Conservation (phyloP, 2,329 filamentous ascomycete species). For the Clathrospora elynae region DNA sequence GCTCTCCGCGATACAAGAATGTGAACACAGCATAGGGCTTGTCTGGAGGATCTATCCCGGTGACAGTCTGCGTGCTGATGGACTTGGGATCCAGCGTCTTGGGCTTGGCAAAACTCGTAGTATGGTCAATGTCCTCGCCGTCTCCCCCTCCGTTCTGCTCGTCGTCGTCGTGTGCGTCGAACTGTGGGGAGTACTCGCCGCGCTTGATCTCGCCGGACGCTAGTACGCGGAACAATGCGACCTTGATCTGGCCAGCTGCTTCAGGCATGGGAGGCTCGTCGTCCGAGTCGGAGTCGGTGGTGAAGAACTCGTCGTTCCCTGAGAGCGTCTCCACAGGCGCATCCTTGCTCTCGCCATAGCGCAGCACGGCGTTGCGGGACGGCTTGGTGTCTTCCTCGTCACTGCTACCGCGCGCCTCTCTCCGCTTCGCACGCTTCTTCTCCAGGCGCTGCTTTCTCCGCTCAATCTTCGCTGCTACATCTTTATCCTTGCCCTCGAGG, state of each 20-base stretch:
- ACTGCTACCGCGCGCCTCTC: conserved; percentile 59
- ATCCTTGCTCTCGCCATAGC: conserved; percentile 78
- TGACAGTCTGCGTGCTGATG: conserved; percentile 99
- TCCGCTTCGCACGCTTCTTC: conserved; percentile 80
- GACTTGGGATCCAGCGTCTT: conserved; percentile 95
- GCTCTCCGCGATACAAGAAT: conserved; percentile 94
- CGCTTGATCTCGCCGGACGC: conserved; percentile 97
- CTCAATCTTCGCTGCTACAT: conserved; percentile 80
- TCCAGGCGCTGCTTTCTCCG: conserved; percentile 71
- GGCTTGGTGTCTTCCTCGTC: conserved; percentile 52
- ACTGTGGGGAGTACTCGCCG: conserved; percentile 96
- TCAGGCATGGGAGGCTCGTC: conserved; percentile 88
- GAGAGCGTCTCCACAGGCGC: conserved; percentile 75
- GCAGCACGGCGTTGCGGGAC: conserved; percentile 64
- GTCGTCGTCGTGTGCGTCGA: conserved; percentile 94
- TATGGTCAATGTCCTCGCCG: conserved; percentile 89
- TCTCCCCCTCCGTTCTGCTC: conserved; percentile 66
- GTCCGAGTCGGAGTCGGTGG: conserved; percentile 71
- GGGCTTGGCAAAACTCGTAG: conserved; percentile 95
- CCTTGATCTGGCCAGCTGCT: conserved; percentile 96
- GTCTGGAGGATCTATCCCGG: conserved; percentile 92
- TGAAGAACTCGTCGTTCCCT: conserved; percentile 68
- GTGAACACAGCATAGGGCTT: conserved; percentile 97
- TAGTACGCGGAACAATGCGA: conserved; percentile 91
- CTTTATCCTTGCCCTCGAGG: conserved; percentile 75